A percentile compares a stretch with the other conserved stretches of the same genome.
These are phyloP conservation scores for Rhododendron vialii DNA, from an alignment of 148 eudicot genomes.

Conservation along the genomic window DNA sequence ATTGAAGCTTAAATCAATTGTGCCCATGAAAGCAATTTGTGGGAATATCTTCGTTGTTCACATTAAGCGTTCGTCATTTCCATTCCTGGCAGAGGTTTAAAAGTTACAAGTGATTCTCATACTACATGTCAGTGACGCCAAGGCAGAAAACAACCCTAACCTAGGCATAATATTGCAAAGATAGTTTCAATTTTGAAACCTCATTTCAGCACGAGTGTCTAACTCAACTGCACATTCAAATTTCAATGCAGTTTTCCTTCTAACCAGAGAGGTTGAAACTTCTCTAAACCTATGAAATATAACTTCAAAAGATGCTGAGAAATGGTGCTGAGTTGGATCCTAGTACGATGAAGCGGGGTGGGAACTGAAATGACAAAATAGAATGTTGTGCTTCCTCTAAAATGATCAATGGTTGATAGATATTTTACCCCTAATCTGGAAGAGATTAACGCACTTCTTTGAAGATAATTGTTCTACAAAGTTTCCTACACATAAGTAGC, in stretches of 20 bases:
- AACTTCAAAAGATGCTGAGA: background rate
- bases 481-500: background rate
- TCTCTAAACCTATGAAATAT: background rate
- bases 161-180: background rate
- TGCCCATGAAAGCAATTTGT: background rate
- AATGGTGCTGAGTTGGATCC: conserved; percentile 4
- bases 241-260: background rate
- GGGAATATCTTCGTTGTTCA: background rate
- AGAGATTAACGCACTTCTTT: background rate
- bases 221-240: background rate
- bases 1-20: background rate
- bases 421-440: background rate
- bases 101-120: background rate
- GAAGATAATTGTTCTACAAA: background rate
- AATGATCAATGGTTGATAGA: background rate
- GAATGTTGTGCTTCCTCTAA: background rate
- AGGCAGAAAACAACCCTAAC: background rate
- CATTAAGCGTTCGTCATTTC: background rate
- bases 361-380: background rate
- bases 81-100: background rate
- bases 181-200: background rate
- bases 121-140: background rate
- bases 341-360: background rate
- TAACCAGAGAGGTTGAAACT: background rate
- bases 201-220: background rate